Evolutionary conservation across 1,284 basidiomycete genomes (phyloP), one percentile per base, ranked within the genome.

Genomic region (Apiotrichum montevideense): DNA sequence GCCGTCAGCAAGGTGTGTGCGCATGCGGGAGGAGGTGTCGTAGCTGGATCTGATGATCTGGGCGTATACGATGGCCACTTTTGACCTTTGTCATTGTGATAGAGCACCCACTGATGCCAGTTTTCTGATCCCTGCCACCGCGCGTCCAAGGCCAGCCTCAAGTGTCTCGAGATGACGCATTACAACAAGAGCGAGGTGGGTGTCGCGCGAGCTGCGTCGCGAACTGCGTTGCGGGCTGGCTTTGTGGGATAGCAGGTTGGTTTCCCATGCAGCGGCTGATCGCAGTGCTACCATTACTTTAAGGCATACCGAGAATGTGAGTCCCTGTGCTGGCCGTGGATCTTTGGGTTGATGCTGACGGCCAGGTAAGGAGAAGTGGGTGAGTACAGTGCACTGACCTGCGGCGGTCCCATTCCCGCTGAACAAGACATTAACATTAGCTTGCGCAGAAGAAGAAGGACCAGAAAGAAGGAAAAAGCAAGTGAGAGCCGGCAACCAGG

Each of bases 111-210:
- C 61, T 63, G 47, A 59, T 51, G 3, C 40, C 56, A 77, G 70
- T 73, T 68, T 59, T 67, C 67, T 14, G 75, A 77, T 57, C 75
- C 75, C 7, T 77, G 75, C 52, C 65, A 69, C 55, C 69, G 64
- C 48, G 74, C 75, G 8, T 65, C 65, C 43, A 74, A 74, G 59
- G 75, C 74, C 6, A 71, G 72, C 3, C 59, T 73, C 15, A 64
- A 73, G 34, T 77, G 75, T 52, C 66, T 77, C 56, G 75, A 77
- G 57, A 60, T 68, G 54, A 69, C 73, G 56, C 73, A 74, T 56
- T 77, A 77, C 58, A 77, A 77, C 57, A 63, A 70, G 45, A 66
- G 69, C 46, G 75, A 76, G 63, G 74, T 77, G 57, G 55, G 70
- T 61, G 41, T 15, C 41, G 46, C 15, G 40, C 21, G 21, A 21